These are phyloP conservation scores for Calonectria multiphialidica DNA, from an alignment of 2,329 filamentous ascomycete species.

Conservation along the genomic window DNA sequence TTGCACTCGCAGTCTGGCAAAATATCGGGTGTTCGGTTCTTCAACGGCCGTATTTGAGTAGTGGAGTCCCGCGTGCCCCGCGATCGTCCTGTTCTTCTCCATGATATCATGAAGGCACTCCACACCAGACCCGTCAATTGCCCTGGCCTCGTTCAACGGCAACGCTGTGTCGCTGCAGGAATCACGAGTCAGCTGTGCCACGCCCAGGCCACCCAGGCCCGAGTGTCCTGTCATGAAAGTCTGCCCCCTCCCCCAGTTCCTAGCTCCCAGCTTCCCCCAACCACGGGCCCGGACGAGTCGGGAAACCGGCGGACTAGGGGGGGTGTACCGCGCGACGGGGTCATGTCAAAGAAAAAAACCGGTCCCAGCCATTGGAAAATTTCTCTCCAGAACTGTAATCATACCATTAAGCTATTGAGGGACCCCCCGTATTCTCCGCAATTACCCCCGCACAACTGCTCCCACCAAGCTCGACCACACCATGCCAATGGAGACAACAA, in stretches of 20 bases:
- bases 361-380: neutral
- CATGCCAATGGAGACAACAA: neutral
- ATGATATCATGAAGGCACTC: conserved; percentile 33
- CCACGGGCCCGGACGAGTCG: neutral
- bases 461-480: conserved; percentile 4
- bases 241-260: neutral
- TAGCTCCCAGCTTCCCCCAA: no score
- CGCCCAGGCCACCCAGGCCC: neutral
- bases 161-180: conserved; percentile 20
- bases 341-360: neutral
- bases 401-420: conserved; percentile 24
- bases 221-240: neutral
- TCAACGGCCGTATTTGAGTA: conserved; percentile 37
- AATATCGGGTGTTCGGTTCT: conserved; percentile 37
- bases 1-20: conserved; percentile 18
- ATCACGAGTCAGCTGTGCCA: conserved; percentile 19
- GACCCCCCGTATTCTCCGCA: conserved; percentile 25
- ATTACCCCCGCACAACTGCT: conserved; percentile 16
- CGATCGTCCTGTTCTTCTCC: conserved; percentile 26
- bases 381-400: conserved; percentile 3
- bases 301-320: conserved; percentile 5
- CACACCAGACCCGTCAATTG: conserved; percentile 10
- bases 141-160: conserved; percentile 3
- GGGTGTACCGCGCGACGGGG: neutral
- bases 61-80: conserved; percentile 24